A percentile compares a stretch with the other conserved stretches of the same genome.
phyloP scores from a whole-genome alignment of 768 basidiomycete species.

The Mycena indigotica region DNA sequence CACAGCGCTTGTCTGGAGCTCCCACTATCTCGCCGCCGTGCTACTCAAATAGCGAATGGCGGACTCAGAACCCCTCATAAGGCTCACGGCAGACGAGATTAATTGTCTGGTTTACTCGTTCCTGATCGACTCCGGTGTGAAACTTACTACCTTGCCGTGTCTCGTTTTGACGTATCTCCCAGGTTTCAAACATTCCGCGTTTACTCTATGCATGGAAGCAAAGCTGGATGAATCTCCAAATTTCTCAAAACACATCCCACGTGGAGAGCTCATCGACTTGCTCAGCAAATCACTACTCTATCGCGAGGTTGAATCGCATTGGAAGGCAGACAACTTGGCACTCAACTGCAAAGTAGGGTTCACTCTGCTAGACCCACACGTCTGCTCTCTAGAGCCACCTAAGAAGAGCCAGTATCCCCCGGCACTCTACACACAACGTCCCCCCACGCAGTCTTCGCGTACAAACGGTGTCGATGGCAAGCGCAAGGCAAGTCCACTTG shows the following conservation, averaged over 20 bases:
- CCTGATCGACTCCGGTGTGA: slow-evolving; percentile 75
- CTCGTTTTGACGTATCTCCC: slow-evolving; percentile 7
- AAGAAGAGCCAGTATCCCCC: slow-evolving; percentile 23
- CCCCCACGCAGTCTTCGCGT: slow-evolving; percentile 11
- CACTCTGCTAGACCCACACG: slow-evolving; percentile 74
- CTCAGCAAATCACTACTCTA: slow-evolving; percentile 81
- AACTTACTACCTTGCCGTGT: background rate
- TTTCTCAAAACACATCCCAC: slow-evolving; percentile 72
- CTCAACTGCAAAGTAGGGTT: slow-evolving; percentile 71
- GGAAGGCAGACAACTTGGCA: slow-evolving; percentile 63
- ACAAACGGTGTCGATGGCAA: slow-evolving; percentile 32
- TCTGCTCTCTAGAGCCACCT: slow-evolving; percentile 59
- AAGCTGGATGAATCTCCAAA: slow-evolving; percentile 70
- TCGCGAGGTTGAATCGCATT: slow-evolving; percentile 82
- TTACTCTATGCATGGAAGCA: slow-evolving; percentile 72
- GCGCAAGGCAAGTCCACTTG: slow-evolving; percentile 53
- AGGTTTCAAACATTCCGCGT: slow-evolving; percentile 86
- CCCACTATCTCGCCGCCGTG: too few relatives aligned
- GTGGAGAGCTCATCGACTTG: slow-evolving; percentile 81
- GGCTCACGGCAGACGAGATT: slow-evolving; percentile 78
- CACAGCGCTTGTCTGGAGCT: background rate
- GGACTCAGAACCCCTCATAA: slow-evolving; percentile 44
- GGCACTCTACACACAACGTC: slow-evolving; percentile 8
- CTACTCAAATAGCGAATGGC: background rate
- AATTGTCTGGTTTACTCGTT: slow-evolving; percentile 86